Conservation (phyloP, 495 filamentous ascomycete species). For the Xylaria intraflava region DNA sequence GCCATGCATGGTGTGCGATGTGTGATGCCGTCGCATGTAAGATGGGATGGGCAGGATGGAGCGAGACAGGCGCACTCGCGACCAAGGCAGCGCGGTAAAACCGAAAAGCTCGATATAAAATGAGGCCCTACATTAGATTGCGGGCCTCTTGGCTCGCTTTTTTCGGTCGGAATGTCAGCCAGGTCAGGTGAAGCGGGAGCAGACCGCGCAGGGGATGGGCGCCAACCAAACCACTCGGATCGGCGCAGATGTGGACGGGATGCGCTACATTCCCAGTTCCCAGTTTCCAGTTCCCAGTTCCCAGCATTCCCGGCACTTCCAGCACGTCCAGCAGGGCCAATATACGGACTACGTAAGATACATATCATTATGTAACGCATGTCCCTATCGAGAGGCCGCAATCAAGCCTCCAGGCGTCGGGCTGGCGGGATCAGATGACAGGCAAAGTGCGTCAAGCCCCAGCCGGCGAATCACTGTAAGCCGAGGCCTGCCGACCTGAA, state of each 20-base stretch:
- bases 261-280: too few species aligned
- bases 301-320: too few species aligned
- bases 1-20: neutral
- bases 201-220: neutral
- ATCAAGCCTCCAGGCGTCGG: conserved; percentile 8
- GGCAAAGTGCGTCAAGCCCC: conserved; percentile 7
- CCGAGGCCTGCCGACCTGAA: conserved; percentile 9
- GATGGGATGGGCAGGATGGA: too few species aligned
- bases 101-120: neutral
- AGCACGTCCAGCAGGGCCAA: too few species aligned
- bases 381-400: too few species aligned
- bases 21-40: neutral
- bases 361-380: too few species aligned
- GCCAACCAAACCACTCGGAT: conserved; percentile 8
- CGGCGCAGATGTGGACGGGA: too few species aligned
- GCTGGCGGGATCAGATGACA: conserved; percentile 13
- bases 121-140: neutral
- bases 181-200: conserved; percentile 9
- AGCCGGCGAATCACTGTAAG: conserved; percentile 6
- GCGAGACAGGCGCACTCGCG: neutral
- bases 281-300: too few species aligned
- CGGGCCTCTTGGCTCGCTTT: neutral
- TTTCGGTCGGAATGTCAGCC: neutral
- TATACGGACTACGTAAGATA: too few species aligned
- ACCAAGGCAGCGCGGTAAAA: conserved; percentile 1